A percentile compares a stretch with the other conserved stretches of the same genome.
phyloP scores from a whole-genome alignment of 1,139 yeast genomes.

The Suhomyces wounanorum region DNA sequence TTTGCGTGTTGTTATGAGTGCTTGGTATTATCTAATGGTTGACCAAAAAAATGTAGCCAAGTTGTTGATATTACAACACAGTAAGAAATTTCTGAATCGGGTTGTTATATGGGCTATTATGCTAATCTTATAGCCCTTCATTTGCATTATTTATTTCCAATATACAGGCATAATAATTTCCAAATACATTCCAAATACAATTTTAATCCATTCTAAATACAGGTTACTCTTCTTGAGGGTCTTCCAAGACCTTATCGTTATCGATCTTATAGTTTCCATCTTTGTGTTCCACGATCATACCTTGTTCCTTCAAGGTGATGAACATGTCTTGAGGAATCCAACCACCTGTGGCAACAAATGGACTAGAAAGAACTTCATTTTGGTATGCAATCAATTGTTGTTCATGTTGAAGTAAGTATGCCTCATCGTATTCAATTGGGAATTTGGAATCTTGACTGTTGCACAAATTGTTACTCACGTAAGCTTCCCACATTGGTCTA shows the following conservation, averaged over 20 bases:
- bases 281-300: slow-evolving; percentile 50
- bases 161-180: not conserved
- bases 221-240: not conserved
- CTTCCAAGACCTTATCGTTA: slow-evolving; percentile 39
- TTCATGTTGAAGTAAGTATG: slow-evolving; percentile 58
- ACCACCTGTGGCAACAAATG: slow-evolving; percentile 89
- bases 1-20: too few species aligned
- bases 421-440: slow-evolving; percentile 63
- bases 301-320: slow-evolving; percentile 64
- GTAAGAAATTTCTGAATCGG: too few species aligned
- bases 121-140: not conserved
- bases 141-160: not conserved
- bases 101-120: not conserved
- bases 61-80: too few species aligned
- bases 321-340: slow-evolving; percentile 97
- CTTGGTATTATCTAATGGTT: too few species aligned
- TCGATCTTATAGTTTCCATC: slow-evolving; percentile 42
- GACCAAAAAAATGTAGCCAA: too few species aligned
- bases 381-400: slow-evolving; percentile 66
- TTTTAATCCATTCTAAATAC: slow-evolving; percentile 1
- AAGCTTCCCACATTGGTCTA: slow-evolving; percentile 72
- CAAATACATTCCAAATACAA: not conserved
- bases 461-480: slow-evolving; percentile 63
- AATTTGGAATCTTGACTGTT: slow-evolving; percentile 44
- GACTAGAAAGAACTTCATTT: slow-evolving; percentile 63